Percentiles rank a stretch among this genome's conserved stretches.
Evolutionary conservation across 345 rosid genomes (phyloP).

Genomic region (Draba incana): DNA sequence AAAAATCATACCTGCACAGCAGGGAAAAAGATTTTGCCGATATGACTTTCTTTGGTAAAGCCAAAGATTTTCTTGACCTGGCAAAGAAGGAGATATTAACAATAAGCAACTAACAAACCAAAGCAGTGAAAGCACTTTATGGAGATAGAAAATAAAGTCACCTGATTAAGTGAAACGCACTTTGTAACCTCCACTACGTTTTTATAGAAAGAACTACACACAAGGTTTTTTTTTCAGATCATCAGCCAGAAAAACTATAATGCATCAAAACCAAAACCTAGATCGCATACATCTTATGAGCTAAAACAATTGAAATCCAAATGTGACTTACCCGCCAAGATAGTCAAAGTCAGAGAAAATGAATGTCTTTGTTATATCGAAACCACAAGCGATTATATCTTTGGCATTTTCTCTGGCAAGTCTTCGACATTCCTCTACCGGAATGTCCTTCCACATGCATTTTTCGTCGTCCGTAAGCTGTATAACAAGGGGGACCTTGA

Average conservation of each 20-base stretch:
- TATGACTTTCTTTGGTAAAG: slow-evolving; percentile 89
- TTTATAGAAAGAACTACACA: slow-evolving; percentile 76
- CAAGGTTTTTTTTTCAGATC: not conserved
- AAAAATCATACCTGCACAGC: slow-evolving; percentile 72
- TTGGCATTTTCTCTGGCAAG: slow-evolving; percentile 93
- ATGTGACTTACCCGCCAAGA: slow-evolving; percentile 75
- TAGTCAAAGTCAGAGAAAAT: slow-evolving; percentile 90
- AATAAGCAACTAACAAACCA: slow-evolving; percentile 5
- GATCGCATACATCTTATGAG: not conserved
- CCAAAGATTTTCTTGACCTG: slow-evolving; percentile 90
- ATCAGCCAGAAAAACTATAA: slow-evolving; percentile 13
- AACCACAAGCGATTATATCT: slow-evolving; percentile 96
- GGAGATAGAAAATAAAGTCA: slow-evolving; percentile 16
- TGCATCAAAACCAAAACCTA: slow-evolving; percentile 7
- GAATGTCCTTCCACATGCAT: slow-evolving; percentile 77
- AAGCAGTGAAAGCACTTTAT: not conserved
- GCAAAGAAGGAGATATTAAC: slow-evolving; percentile 16
- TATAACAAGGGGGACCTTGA: slow-evolving; percentile 86
- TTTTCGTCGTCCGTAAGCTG: slow-evolving; percentile 96
- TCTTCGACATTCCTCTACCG: slow-evolving; percentile 84
- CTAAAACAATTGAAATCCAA: not conserved
- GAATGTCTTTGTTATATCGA: slow-evolving; percentile 78
- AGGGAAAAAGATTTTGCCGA: slow-evolving; percentile 91
- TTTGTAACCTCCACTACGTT: slow-evolving; percentile 84
- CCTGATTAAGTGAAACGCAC: slow-evolving; percentile 90